Conservation (phyloP, 1,284 basidiomycete genomes). For the Ustilago loliicola region DNA sequence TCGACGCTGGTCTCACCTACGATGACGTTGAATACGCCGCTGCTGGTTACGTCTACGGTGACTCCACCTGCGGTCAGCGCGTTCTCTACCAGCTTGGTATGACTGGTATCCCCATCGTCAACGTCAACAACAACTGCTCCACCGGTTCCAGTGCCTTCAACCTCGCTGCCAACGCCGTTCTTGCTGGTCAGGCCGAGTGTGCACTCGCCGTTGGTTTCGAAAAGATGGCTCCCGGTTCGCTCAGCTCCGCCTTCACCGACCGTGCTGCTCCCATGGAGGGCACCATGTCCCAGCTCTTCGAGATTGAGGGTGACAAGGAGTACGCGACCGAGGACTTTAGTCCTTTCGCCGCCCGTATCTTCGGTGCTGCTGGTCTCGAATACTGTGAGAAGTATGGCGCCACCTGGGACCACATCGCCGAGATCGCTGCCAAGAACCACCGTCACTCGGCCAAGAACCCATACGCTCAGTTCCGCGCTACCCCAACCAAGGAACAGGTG, state of each 20-base stretch:
- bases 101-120: conserved; percentile 86
- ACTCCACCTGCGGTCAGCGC: conserved; percentile 80
- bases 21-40: conserved; percentile 81
- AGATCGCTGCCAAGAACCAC: conserved; percentile 85
- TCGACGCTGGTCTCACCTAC: conserved; percentile 88
- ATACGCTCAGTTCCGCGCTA: conserved; percentile 81
- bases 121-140: conserved; percentile 79
- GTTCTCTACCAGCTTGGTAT: conserved; percentile 87
- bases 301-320: conserved; percentile 75
- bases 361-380: conserved; percentile 82
- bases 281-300: conserved; percentile 73
- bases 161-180: conserved; percentile 69
- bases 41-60: conserved; percentile 77
- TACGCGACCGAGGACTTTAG: conserved; percentile 77
- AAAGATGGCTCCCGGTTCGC: conserved; percentile 77
- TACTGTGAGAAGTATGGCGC: conserved; percentile 83
- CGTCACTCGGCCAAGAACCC: conserved; percentile 85
- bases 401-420: conserved; percentile 78
- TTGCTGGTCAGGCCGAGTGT: conserved; percentile 80
- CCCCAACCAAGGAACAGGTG: conserved; percentile 52
- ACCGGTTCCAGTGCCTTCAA: conserved; percentile 66
- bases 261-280: conserved; percentile 76
- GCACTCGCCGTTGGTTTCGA: conserved; percentile 87
- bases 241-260: conserved; percentile 80
- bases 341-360: conserved; percentile 80